Conservation (phyloP, 106 monocot species). For the Hemerocallis citrina region DNA sequence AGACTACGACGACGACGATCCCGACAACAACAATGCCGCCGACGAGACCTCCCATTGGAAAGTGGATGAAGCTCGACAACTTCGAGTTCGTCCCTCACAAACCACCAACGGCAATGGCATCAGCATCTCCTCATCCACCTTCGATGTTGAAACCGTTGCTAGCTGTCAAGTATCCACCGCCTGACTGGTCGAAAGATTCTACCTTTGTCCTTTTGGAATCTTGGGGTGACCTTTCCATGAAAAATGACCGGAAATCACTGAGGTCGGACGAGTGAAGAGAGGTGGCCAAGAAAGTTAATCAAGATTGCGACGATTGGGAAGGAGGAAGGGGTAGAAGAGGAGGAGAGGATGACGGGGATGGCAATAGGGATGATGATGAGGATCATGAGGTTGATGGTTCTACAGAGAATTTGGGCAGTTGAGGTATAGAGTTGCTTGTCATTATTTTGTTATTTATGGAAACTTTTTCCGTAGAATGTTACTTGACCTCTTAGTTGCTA, state of each 20-base stretch:
- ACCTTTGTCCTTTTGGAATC: slow-evolving; percentile 79
- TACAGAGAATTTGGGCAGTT: too few relatives aligned
- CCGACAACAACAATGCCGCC: slow-evolving; percentile 30
- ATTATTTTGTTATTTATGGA: too few relatives aligned
- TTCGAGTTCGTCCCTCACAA: slow-evolving; percentile 78
- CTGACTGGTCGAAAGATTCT: slow-evolving; percentile 86
- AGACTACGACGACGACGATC: slow-evolving; percentile 14
- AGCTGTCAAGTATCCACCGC: slow-evolving; percentile 13
- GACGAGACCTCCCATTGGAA: too few relatives aligned
- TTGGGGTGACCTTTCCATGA: slow-evolving; percentile 72
- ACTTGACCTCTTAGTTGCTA: too few relatives aligned
- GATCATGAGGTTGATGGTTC: too few relatives aligned
- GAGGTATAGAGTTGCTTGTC: too few relatives aligned
- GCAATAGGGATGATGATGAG: too few relatives aligned
- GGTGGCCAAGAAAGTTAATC: slow-evolving; percentile 68
- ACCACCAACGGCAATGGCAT: background rate
- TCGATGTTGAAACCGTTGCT: too few relatives aligned
- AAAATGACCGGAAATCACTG: slow-evolving; percentile 65
- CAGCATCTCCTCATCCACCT: slow-evolving; percentile 5
- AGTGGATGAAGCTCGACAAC: slow-evolving; percentile 58
- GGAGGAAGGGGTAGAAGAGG: too few relatives aligned
- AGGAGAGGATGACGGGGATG: too few relatives aligned
- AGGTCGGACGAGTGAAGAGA: slow-evolving; percentile 85
- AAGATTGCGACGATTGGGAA: too few relatives aligned
- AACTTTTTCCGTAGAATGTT: too few relatives aligned